These are phyloP conservation scores for Apostasia ramifera DNA, from an alignment of 106 monocot species.

Conservation along the genomic window DNA sequence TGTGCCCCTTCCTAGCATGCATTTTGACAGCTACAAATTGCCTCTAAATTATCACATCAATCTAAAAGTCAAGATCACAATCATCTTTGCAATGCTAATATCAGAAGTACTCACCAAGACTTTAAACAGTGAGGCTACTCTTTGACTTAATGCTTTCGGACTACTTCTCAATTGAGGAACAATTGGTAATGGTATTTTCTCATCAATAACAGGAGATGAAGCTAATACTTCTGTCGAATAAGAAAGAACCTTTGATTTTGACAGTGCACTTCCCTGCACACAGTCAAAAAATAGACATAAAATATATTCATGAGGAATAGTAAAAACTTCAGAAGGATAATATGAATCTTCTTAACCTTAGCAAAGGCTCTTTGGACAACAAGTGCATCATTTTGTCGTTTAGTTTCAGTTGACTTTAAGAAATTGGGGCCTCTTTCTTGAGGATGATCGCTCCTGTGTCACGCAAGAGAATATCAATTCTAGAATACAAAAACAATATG, in stretches of 20 bases:
- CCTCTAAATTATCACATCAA: too few species aligned
- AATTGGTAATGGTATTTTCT: constrained; percentile 22
- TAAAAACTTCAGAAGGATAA: neutral
- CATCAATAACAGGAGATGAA: constrained; percentile 44
- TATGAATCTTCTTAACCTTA: constrained; percentile 48
- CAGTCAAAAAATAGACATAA: constrained; percentile 6
- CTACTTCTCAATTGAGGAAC: constrained; percentile 56
- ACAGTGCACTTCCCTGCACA: constrained; percentile 31
- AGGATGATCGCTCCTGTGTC: constrained; percentile 46
- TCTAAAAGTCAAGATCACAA: too few species aligned
- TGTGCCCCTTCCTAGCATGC: too few species aligned
- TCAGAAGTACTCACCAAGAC: constrained; percentile 55
- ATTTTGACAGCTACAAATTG: too few species aligned
- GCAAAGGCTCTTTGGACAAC: constrained; percentile 93
- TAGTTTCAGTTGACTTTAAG: constrained; percentile 46
- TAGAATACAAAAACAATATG: neutral
- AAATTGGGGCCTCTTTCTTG: constrained; percentile 23
- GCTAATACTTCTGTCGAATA: constrained; percentile 56
- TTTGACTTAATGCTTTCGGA: constrained; percentile 52
- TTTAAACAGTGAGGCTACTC: constrained; percentile 88
- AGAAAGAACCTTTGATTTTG: constrained; percentile 47
- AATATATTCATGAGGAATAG: neutral
- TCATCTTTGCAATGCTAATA: neutral
- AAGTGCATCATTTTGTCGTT: constrained; percentile 72
- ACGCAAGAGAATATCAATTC: constrained; percentile 1